Base-by-base conservation (phyloP, 2,329 filamentous ascomycete genomes). In the Botrytis elliptica region DNA sequence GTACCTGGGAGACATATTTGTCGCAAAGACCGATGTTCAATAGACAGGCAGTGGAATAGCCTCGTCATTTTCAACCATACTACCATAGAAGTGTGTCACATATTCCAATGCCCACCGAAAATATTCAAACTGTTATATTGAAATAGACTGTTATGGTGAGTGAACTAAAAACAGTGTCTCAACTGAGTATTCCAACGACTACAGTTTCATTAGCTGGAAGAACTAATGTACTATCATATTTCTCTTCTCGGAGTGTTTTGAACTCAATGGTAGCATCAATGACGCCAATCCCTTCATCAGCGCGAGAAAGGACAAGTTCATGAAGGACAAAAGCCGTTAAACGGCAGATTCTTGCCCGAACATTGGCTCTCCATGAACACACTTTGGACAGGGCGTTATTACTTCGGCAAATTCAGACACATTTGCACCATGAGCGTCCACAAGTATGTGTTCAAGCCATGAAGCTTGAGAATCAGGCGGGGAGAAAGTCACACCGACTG, bases 381-480 rank as follows among this genome's bases (percentile, higher is more conserved):
- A 84, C 74, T 85, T 88, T 57, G 83, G 83, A 81, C 89, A 90
- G 3, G 88, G 88, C 49, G 84, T 87, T 73, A 91, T 86, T 2
- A 85, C 85, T 70, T 85, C 84, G 62, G 87, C 85, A 79, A 91
- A 90, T 52, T 72, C 73, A 33, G 76, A 76, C 5, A 73, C 66
- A 71, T 77, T 72, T 18, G 74, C 76, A 4, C 76, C 78, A 59
- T 77, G 75, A 29, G 74, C 74, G 52, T 79, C 76, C 29, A 78
- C 75, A 29, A 78, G 74, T 7, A 78, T 75, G 36, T 77, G 38
- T 66, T 78, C 77, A 22, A 79, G 44, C 10, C 75, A 69, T 14
- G 76, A 77, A 38, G 73, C 62, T 74, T 76, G 73, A 29, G 75
- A 59, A 59, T 73, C 74, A 8, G 76, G 76, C 38, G 77, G 78